Percentiles rank a stretch among this genome's conserved stretches.
Evolutionary conservation across 495 filamentous ascomycete genomes (phyloP).

Genomic region (Evernia prunastri): DNA sequence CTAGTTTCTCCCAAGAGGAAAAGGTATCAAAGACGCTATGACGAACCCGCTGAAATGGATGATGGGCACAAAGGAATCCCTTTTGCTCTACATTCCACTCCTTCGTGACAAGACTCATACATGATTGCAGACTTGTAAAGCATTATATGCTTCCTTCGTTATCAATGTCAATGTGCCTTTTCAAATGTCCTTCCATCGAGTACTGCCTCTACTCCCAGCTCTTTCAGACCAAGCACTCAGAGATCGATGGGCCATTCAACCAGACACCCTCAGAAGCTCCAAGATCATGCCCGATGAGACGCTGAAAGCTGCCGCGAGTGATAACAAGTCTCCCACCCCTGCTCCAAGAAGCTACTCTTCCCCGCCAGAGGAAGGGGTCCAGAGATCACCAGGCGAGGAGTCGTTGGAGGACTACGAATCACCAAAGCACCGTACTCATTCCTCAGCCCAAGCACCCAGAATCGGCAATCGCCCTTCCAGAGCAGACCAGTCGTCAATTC

Average conservation of each 20-base stretch:
- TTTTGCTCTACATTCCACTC: constrained; percentile 22
- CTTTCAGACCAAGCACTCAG: constrained; percentile 40
- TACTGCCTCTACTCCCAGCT: constrained; percentile 45
- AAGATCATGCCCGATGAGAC: constrained; percentile 45
- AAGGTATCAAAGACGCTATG: constrained; percentile 21
- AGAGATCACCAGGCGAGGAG: constrained; percentile 15
- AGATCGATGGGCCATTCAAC: constrained; percentile 28
- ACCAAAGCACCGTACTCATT: constrained; percentile 14
- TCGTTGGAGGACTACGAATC: constrained; percentile 20
- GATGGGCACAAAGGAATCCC: constrained; percentile 23
- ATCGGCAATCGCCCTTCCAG: constrained; percentile 5
- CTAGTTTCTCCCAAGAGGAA: constrained; percentile 8
- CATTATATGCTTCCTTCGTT: constrained; percentile 21
- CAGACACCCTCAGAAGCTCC: constrained; percentile 42
- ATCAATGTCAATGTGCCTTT: constrained; percentile 30
- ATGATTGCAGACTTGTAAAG: constrained; percentile 21
- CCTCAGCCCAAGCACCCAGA: constrained; percentile 12
- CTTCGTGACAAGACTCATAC: constrained; percentile 23
- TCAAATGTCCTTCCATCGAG: constrained; percentile 53
- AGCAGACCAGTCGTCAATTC: constrained; percentile 1
- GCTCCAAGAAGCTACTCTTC: constrained; percentile 11
- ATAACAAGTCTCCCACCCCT: constrained; percentile 5
- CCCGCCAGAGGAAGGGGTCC: constrained; percentile 7
- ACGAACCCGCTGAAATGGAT: constrained; percentile 12
- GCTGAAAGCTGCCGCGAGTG: constrained; percentile 24